These are phyloP conservation scores for Boletus sp. DNA, from an alignment of 768 basidiomycete genomes.

Conservation along the genomic window DNA sequence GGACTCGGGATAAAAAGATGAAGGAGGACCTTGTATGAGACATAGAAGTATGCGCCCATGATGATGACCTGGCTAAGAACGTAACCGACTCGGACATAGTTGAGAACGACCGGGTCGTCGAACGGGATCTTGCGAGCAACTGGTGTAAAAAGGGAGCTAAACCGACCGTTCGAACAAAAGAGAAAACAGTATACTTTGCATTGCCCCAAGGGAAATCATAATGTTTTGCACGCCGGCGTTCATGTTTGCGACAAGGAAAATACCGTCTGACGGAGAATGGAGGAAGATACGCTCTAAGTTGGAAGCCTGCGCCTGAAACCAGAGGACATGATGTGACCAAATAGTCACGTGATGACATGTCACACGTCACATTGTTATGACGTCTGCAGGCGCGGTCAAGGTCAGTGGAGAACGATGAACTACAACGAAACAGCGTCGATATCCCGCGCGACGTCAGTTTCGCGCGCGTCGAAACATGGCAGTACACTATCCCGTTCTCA, in stretches of 20 bases:
- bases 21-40: constrained; percentile 59
- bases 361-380: constrained; percentile 26
- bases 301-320: too few relatives aligned
- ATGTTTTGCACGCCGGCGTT: constrained; percentile 79
- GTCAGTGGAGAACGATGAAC: constrained; percentile 21
- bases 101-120: constrained; percentile 79
- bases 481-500: constrained; percentile 79
- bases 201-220: constrained; percentile 86
- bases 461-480: constrained; percentile 58
- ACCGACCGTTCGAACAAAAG: background rate
- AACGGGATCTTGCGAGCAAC: constrained; percentile 92
- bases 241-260: constrained; percentile 43
- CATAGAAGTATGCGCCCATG: constrained; percentile 76
- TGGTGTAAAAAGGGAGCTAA: constrained; percentile 30
- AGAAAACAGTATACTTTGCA: constrained; percentile 63
- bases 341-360: constrained; percentile 13
- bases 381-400: constrained; percentile 7
- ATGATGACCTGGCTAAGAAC: constrained; percentile 69
- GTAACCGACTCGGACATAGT: constrained; percentile 84
- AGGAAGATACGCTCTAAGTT: background rate
- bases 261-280: constrained; percentile 14
- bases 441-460: constrained; percentile 73
- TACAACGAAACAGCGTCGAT: constrained; percentile 49
- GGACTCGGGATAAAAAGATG: background rate
- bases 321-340: background rate